Evolutionary conservation across 2,329 filamentous ascomycete species (phyloP).

Genomic region (Penicillium nordicum): DNA sequence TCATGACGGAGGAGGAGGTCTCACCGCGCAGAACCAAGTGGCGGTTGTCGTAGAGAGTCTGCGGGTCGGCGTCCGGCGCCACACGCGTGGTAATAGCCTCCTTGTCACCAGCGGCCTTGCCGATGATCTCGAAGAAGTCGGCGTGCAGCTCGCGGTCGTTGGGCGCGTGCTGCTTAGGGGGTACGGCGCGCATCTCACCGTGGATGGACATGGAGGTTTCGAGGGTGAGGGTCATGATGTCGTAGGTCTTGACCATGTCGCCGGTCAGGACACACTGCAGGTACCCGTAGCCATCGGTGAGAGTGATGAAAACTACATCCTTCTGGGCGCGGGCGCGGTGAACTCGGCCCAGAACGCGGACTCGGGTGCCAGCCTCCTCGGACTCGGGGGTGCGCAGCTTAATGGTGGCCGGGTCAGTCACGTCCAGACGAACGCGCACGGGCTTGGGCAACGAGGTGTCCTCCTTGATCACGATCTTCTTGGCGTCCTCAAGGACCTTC

Average conservation of each 20-base stretch:
- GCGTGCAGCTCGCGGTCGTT: slow-evolving; percentile 84
- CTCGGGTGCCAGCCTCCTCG: slow-evolving; percentile 65
- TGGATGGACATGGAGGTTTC: slow-evolving; percentile 83
- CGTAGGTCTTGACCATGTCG: slow-evolving; percentile 84
- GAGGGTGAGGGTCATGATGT: slow-evolving; percentile 77
- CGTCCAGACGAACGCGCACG: slow-evolving; percentile 70
- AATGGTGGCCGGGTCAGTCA: slow-evolving; percentile 60
- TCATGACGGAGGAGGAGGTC: slow-evolving; percentile 78
- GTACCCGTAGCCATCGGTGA: slow-evolving; percentile 78
- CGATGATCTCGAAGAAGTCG: slow-evolving; percentile 81
- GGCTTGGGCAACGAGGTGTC: slow-evolving; percentile 70
- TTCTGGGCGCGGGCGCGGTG: slow-evolving; percentile 80
- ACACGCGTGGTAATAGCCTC: slow-evolving; percentile 88
- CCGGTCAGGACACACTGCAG: slow-evolving; percentile 82
- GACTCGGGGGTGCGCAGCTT: slow-evolving; percentile 54
- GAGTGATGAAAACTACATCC: slow-evolving; percentile 79
- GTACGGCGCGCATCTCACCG: slow-evolving; percentile 80
- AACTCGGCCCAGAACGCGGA: slow-evolving; percentile 77
- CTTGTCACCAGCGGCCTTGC: slow-evolving; percentile 76
- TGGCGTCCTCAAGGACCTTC: slow-evolving; percentile 73
- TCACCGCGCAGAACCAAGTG: slow-evolving; percentile 85
- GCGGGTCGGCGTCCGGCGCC: slow-evolving; percentile 64
- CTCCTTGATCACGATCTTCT: slow-evolving; percentile 69
- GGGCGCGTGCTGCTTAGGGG: slow-evolving; percentile 71
- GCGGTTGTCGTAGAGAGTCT: slow-evolving; percentile 74